phyloP scores from a whole-genome alignment of 208 protist genomes.

The Crithidia sp. region DNA sequence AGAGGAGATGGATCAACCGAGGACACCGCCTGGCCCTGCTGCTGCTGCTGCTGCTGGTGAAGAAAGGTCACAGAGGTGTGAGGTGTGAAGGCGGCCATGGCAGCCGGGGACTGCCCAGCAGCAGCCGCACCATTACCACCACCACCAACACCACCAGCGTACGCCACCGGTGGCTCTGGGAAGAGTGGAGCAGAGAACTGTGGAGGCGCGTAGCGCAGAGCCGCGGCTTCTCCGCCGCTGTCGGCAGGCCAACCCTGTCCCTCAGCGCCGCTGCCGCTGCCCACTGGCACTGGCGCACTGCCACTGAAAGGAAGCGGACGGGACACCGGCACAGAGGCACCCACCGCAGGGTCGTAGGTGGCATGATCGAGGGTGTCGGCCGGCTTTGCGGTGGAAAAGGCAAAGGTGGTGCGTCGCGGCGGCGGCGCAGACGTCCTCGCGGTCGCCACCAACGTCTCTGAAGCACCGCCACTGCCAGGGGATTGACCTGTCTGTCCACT shows the following conservation, averaged over 20 bases:
- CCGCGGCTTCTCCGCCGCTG: not conserved
- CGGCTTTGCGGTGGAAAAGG: conserved; percentile 12
- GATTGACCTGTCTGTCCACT: not conserved
- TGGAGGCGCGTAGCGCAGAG: not conserved
- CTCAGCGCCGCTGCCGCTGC: too few relatives aligned
- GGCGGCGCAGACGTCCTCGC: not conserved
- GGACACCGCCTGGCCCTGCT: not conserved
- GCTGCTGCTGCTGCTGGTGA: not conserved
- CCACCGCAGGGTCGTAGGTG: conserved; percentile 37
- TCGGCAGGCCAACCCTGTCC: too few relatives aligned
- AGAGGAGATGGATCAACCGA: too few relatives aligned
- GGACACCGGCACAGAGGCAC: too few relatives aligned
- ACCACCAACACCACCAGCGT: not conserved
- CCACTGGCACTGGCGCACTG: too few relatives aligned
- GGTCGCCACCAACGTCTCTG: not conserved
- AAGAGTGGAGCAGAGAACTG: conserved; percentile 46
- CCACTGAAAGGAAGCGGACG: too few relatives aligned
- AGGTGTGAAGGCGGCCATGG: not conserved
- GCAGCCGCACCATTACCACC: too few relatives aligned
- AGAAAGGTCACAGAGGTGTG: not conserved
- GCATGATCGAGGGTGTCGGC: conserved; percentile 21
- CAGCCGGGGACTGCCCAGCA: too few relatives aligned
- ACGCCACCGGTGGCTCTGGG: conserved; percentile 36
- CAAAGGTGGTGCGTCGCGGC: conserved; percentile 46
- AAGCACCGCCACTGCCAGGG: not conserved